Conservation (phyloP, 768 basidiomycete genomes). For the Pluteus cervinus region DNA sequence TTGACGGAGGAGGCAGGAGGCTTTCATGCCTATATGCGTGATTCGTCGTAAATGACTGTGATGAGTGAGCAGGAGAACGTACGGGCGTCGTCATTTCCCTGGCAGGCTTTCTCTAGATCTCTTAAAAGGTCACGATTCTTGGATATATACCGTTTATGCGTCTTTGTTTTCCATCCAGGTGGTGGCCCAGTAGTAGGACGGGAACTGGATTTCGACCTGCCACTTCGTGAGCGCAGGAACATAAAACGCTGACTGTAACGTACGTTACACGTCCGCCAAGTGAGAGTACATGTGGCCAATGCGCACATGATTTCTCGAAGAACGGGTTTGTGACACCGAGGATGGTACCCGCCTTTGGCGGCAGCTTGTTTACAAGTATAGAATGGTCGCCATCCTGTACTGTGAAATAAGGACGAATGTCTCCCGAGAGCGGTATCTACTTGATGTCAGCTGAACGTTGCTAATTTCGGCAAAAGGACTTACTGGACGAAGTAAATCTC, state of each 20-base stretch:
- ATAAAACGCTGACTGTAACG: constrained; percentile 11
- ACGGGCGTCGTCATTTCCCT: constrained; percentile 46
- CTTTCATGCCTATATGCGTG: constrained; percentile 42
- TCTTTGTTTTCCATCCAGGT: constrained; percentile 74
- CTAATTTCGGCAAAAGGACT: constrained; percentile 7
- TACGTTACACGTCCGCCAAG: constrained; percentile 49
- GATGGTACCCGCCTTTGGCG: constrained; percentile 71
- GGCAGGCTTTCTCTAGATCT: constrained; percentile 58
- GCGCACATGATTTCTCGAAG: constrained; percentile 69
- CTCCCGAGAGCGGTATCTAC: constrained; percentile 77
- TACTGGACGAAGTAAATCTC: constrained; percentile 82
- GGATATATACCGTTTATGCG: constrained; percentile 78
- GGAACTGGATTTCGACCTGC: too few species aligned
- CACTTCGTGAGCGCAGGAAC: constrained; percentile 6
- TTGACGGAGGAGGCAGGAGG: constrained; percentile 61
- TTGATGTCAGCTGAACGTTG: constrained; percentile 3
- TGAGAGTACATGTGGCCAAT: constrained; percentile 84
- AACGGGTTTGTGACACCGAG: constrained; percentile 89
- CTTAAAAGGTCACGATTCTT: constrained; percentile 77
- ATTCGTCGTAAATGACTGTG: constrained; percentile 1
- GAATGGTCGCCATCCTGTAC: constrained; percentile 89
- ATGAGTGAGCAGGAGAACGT: constrained; percentile 20
- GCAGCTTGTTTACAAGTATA: constrained; percentile 70
- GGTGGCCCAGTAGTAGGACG: constrained; percentile 42
- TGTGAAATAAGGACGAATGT: constrained; percentile 92